Percentiles rank a stretch among this genome's conserved stretches.
Conservation (phyloP, 805 yeast genomes). For the Candida odintsovae region DNA sequence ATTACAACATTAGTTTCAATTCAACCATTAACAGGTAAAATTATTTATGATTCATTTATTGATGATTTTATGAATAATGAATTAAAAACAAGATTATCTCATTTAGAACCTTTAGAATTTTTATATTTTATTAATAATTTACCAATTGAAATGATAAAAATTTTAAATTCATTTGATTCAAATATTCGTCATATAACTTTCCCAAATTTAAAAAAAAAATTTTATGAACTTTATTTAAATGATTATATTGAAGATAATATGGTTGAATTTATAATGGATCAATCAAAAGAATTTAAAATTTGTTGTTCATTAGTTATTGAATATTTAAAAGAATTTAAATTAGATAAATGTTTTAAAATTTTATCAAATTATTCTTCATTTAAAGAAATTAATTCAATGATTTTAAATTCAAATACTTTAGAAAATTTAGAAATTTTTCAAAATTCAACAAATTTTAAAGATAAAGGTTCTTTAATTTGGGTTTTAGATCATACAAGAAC, state of each 20-base stretch:
- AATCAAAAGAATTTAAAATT: slow-evolving; percentile 23
- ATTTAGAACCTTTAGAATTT: slow-evolving; percentile 75
- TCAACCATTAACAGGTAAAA: slow-evolving; percentile 70
- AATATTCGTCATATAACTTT: slow-evolving; percentile 13
- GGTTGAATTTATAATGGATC: slow-evolving; percentile 22
- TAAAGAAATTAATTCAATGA: slow-evolving; percentile 38
- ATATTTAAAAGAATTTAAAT: slow-evolving; percentile 58
- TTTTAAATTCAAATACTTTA: slow-evolving; percentile 61
- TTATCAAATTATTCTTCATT: slow-evolving; percentile 48
- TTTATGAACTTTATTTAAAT: slow-evolving; percentile 12
- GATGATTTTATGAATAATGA: slow-evolving; percentile 56
- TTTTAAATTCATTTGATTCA: too few relatives aligned
- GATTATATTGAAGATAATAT: slow-evolving; percentile 17
- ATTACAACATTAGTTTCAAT: slow-evolving; percentile 50
- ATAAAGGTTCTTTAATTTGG: slow-evolving; percentile 73
- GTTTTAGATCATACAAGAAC: slow-evolving; percentile 77
- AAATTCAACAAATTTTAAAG: slow-evolving; percentile 50
- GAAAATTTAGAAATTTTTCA: slow-evolving; percentile 69
- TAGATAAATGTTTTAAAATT: slow-evolving; percentile 51
- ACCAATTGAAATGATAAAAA: slow-evolving; percentile 27
- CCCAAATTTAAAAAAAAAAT: slow-evolving; percentile 10
- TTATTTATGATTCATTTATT: slow-evolving; percentile 62
- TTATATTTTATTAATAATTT: slow-evolving; percentile 37
- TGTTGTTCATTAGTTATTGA: slow-evolving; percentile 42
- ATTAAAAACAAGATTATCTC: slow-evolving; percentile 67